Base-by-base conservation (phyloP, 306 rosid species). In the Urtica urens region DNA sequence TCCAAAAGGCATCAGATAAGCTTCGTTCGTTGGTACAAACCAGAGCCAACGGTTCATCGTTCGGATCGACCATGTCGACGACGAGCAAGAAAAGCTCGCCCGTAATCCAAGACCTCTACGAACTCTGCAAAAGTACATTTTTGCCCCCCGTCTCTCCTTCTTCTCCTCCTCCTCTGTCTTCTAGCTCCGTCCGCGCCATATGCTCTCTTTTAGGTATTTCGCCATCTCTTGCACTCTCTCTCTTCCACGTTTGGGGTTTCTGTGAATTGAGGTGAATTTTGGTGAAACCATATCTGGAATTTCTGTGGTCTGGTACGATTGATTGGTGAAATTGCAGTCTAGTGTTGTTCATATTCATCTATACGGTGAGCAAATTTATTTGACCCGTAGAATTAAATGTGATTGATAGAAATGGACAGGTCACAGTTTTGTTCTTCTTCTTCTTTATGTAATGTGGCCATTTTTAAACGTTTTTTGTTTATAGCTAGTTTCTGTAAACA, bases 131-230 rank as follows among this genome's bases (percentile, higher is more conserved):
- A 40, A 58, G 26, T 39, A 64, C 51, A 31, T 81, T 85, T 51
- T 59, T 80, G 3, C 78, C 82, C 55, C 68, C 82, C 1, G 67
- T 61, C 61, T 18, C 60, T 39, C 58, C 69, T 52, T 60, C 72
- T 45, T 17, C 60, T 38, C 59, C 69, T 52, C 59, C 72, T 34
- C 77, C 82, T 17, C 77, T 81, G 14, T 51, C 82, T 11, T 58
- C 92, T 19, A 78, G 67, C 25, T 59, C 72, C 16, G 23, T 77
- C 63, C 70, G 48, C 17, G 73, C 67, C 51, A 82, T 85, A 28
- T 64, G 71, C 74, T 68, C 92, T 44, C 63, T 81, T 38, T 42
- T 90, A 46, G 97, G 97, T 90, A 72, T 59, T 46, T 35, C 57
- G 57, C 62, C 46, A 3, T 3, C 49, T 26, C 5, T 41, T 46